phyloP scores from a whole-genome alignment of 805 yeast genomes.

The Lipomyces lipofer region DNA sequence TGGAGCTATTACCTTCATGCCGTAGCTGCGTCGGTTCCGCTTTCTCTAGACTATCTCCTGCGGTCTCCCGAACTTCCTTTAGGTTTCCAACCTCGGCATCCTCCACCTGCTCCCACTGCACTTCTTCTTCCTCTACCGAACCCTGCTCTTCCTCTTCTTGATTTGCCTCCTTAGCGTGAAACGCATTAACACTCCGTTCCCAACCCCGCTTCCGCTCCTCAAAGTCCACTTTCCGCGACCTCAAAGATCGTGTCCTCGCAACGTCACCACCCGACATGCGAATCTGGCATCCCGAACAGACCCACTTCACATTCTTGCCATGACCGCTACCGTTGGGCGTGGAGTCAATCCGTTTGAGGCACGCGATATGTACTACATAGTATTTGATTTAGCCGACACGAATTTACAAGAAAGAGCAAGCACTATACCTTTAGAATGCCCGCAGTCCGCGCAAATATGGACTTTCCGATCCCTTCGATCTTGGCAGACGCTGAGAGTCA shows the following conservation, averaged over 20 bases:
- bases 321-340: no score
- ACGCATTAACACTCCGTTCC: background rate
- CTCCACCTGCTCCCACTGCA: background rate
- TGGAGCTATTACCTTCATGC: no score
- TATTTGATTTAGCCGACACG: no score
- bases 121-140: conserved; percentile 1
- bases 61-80: no score
- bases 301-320: conserved; percentile 4
- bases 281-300: conserved; percentile 1
- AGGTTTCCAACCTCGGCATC: no score
- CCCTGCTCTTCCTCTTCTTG: background rate
- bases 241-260: background rate
- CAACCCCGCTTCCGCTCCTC: background rate
- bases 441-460: background rate
- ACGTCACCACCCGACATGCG: background rate
- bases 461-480: background rate
- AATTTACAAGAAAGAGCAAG: background rate
- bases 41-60: no score
- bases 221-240: background rate
- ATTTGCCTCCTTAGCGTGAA: background rate
- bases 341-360: conserved; percentile 1
- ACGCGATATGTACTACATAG: background rate
- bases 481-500: background rate
- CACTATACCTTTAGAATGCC: background rate
- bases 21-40: no score